Conservation (phyloP, 179 eudicot genomes). For the Beta corolliflora region DNA sequence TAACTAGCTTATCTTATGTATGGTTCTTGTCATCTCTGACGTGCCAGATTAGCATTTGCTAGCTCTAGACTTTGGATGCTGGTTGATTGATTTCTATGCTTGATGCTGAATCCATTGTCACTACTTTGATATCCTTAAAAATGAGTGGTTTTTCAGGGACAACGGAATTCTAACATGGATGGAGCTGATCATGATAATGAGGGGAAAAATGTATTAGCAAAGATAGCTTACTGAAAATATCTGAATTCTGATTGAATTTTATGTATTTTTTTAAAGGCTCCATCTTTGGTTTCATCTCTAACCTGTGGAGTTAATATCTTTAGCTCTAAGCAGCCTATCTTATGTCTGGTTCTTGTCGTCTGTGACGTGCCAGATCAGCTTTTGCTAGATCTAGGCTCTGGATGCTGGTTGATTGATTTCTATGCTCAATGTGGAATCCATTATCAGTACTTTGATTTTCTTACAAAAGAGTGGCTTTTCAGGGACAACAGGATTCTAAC, state of each 20-base stretch:
- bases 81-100: neutral
- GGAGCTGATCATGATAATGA: too few relatives aligned
- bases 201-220: too few relatives aligned
- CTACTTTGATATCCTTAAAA: conserved; percentile 2
- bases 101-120: neutral
- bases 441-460: too few relatives aligned
- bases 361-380: neutral
- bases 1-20: neutral
- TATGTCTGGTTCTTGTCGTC: neutral
- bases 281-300: too few relatives aligned
- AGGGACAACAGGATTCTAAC: neutral
- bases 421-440: too few relatives aligned
- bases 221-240: too few relatives aligned
- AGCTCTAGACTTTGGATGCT: neutral
- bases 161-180: too few relatives aligned
- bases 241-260: too few relatives aligned
- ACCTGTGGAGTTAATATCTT: too few relatives aligned
- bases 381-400: neutral
- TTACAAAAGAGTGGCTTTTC: neutral
- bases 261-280: too few relatives aligned
- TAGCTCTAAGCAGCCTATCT: neutral
- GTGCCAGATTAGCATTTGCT: neutral
- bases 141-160: too few relatives aligned
- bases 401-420: neutral
- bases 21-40: neutral